These are phyloP conservation scores for Neolecta irregularis DNA, from an alignment of 1,139 yeast genomes.

Conservation along the genomic window DNA sequence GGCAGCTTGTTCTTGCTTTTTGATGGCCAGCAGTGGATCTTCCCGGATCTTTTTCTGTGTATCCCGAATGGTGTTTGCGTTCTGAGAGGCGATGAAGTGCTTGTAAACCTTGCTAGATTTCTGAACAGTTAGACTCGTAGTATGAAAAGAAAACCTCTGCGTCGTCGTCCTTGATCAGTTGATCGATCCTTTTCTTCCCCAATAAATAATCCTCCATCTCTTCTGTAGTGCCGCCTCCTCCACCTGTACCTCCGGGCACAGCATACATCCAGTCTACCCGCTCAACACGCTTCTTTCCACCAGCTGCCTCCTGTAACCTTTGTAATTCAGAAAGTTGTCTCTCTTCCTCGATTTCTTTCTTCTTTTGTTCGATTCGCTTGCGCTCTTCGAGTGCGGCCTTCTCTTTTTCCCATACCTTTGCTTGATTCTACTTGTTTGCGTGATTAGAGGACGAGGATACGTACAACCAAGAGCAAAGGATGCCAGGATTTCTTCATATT, in stretches of 20 bases:
- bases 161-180: slow-evolving; percentile 17
- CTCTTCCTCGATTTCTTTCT: slow-evolving; percentile 49
- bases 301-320: slow-evolving; percentile 36
- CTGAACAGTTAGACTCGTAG: neutral
- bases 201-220: slow-evolving; percentile 34
- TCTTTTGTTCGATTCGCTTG: slow-evolving; percentile 47
- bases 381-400: slow-evolving; percentile 63
- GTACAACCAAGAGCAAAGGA: slow-evolving; percentile 14
- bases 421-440: slow-evolving; percentile 93
- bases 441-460: slow-evolving; percentile 24
- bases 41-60: slow-evolving; percentile 24
- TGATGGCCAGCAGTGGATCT: slow-evolving; percentile 43
- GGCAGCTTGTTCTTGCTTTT: slow-evolving; percentile 27
- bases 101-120: slow-evolving; percentile 15
- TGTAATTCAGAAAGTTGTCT: slow-evolving; percentile 46
- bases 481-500: slow-evolving; percentile 15
- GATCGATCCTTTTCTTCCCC: slow-evolving; percentile 36
- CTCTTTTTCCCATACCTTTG: slow-evolving; percentile 72
- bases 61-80: slow-evolving; percentile 18
- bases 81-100: slow-evolving; percentile 12
- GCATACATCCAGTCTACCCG: slow-evolving; percentile 81
- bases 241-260: slow-evolving; percentile 23
- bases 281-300: slow-evolving; percentile 32
- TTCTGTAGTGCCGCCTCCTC: slow-evolving; percentile 18
- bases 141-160: slow-evolving; percentile 12